A percentile compares a stretch with the other conserved stretches of the same genome.
phyloP scores from a whole-genome alignment of 805 yeast genomes.

The Candida adriatica region DNA sequence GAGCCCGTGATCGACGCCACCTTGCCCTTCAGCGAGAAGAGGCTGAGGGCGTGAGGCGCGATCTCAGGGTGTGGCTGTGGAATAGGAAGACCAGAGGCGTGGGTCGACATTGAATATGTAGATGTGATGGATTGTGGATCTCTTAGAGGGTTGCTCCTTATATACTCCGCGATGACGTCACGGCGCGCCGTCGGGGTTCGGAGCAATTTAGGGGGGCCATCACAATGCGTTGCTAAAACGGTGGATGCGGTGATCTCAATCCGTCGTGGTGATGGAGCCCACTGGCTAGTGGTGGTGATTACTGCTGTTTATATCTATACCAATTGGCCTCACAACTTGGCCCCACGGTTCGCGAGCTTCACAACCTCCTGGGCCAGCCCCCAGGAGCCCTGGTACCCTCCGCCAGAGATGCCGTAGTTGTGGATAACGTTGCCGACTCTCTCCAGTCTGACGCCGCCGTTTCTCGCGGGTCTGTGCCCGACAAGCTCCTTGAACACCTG shows the following conservation, averaged over 20 bases:
- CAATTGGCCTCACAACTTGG: conserved; percentile 14
- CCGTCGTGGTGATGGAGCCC: too few species aligned
- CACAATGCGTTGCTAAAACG: too few species aligned
- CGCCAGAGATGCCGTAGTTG: conserved; percentile 68
- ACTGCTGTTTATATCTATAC: too few species aligned
- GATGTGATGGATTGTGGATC: not conserved
- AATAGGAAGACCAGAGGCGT: conserved; percentile 19
- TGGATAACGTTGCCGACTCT: conserved; percentile 41
- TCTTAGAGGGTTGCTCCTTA: not conserved
- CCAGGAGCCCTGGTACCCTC: conserved; percentile 69
- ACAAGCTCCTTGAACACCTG: conserved; percentile 47
- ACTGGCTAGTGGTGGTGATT: too few species aligned
- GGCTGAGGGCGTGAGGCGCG: conserved; percentile 48
- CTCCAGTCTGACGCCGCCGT: conserved; percentile 52
- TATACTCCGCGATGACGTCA: too few species aligned
- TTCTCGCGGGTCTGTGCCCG: conserved; percentile 63
- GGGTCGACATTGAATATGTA: conserved; percentile 10
- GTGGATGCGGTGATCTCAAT: too few species aligned
- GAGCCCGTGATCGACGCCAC: conserved; percentile 83
- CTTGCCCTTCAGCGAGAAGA: conserved; percentile 78
- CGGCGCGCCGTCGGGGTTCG: too few species aligned
- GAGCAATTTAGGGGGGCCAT: not conserved
- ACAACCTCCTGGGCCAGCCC: conserved; percentile 51
- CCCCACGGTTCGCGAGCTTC: conserved; percentile 25
- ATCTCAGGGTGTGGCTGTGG: conserved; percentile 50